These are phyloP conservation scores for Sordariomycetes sp. DNA, from an alignment of 2,329 filamentous ascomycete genomes.

Conservation along the genomic window DNA sequence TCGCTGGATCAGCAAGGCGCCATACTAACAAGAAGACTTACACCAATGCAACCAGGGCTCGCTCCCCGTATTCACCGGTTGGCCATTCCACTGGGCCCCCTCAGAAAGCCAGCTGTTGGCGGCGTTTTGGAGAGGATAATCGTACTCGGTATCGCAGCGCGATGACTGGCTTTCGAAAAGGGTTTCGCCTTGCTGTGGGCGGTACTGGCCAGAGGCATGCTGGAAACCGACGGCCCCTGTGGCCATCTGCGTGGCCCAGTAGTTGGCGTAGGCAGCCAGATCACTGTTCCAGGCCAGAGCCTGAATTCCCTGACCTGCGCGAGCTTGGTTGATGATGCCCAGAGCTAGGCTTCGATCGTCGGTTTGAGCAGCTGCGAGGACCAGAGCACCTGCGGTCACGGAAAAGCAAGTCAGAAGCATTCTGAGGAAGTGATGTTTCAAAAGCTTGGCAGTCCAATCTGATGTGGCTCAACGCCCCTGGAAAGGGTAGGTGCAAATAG, in stretches of 20 bases:
- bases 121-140: conserved; percentile 18
- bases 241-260: conserved; percentile 23
- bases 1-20: background rate
- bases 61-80: conserved; percentile 19
- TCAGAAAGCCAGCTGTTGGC: conserved; percentile 20
- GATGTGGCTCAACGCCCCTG: too few relatives aligned
- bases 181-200: conserved; percentile 23
- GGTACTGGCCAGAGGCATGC: conserved; percentile 18
- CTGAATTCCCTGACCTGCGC: conserved; percentile 14
- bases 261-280: conserved; percentile 20
- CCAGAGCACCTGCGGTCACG: background rate
- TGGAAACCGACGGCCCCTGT: conserved; percentile 16
- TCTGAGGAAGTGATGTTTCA: background rate
- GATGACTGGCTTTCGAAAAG: conserved; percentile 19
- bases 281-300: conserved; percentile 18
- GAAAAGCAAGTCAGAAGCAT: background rate
- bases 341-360: conserved; percentile 16
- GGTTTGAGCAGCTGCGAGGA: conserved; percentile 6
- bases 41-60: conserved; percentile 27
- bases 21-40: conserved; percentile 9
- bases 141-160: conserved; percentile 17
- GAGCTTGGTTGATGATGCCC: conserved; percentile 20
- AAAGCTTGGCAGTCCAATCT: too few relatives aligned
- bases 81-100: conserved; percentile 16
- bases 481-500: too few relatives aligned